Base-by-base conservation (phyloP, 2,329 filamentous ascomycete genomes). In the Aspergillus persii region DNA sequence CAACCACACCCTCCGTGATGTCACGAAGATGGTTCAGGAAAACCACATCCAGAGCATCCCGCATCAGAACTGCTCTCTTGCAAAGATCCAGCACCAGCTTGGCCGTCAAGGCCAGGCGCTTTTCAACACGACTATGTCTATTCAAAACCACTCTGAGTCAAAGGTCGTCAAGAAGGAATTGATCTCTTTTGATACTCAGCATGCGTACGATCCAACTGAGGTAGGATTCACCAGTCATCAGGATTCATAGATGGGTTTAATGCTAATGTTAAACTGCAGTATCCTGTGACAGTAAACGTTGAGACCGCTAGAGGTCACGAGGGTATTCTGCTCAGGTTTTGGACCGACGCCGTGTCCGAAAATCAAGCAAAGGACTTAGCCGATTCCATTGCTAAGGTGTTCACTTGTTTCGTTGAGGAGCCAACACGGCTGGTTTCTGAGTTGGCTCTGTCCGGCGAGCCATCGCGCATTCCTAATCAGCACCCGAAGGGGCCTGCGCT, bases 1-100 rank as follows among this genome's bases (percentile, higher is more conserved):
- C 56, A 74, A 50, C 56, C 73, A 66, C 50, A 68, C 68, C 11
- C 66, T 84, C 8, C 59, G 67, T 2, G 75, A 80, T 9, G 68
- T 78, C 0, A 70, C 82, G 0, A 76, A 78, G 31, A 70, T 70
- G 9, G 72, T 82, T 0, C 82, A 83, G 47, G 69, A 71, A 11
- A 77, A 83, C 56, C 80, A 81, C 18, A 73, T 81, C 23, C 69
- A 74, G 44, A 77, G 78, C 47, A 73, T 84, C 60, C 71, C 76
- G 0, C 76, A 84, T 61, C 82, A 84, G 59, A 77, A 74, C 57
- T 81, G 79, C 62, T 83, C 82, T 2, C 71, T 82, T 23, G 79
- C 79, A 4, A 76, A 77, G 51, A 79, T 82, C 9, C 79, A 81
- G 56, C 75, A 78, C 58, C 73, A 74, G 49, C 68, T 78, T 56